Evolutionary conservation across 2,329 filamentous ascomycete genomes (phyloP).

Genomic region (Aspergillus sp.): DNA sequence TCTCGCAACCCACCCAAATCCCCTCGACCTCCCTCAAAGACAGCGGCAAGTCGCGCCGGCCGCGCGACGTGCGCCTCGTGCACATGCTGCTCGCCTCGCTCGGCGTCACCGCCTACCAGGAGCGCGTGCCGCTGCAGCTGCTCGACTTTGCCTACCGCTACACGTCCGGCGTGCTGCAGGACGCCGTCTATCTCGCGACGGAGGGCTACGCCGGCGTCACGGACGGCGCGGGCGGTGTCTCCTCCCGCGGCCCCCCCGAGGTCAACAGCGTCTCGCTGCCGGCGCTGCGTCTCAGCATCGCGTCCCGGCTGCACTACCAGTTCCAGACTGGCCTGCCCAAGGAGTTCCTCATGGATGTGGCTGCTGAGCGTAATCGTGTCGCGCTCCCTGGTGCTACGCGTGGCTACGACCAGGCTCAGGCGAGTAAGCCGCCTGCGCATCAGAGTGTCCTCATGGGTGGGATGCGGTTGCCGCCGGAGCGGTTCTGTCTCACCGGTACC

Average conservation of each 20-base stretch:
- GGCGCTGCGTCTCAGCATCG: constrained; percentile 61
- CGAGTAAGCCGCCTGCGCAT: constrained; percentile 21
- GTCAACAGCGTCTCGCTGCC: constrained; percentile 55
- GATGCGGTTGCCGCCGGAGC: constrained; percentile 60
- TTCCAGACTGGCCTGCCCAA: constrained; percentile 61
- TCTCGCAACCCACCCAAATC: constrained; percentile 33
- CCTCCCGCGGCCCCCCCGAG: constrained; percentile 42
- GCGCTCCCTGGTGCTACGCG: constrained; percentile 55
- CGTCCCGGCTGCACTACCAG: constrained; percentile 58
- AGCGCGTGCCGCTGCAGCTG: constrained; percentile 52
- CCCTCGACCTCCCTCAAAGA: constrained; percentile 48
- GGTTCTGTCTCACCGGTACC: constrained; percentile 59
- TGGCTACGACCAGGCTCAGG: constrained; percentile 38
- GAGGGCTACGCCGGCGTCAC: constrained; percentile 49
- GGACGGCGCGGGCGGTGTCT: constrained; percentile 23
- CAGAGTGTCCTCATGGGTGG: constrained; percentile 48
- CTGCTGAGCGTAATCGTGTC: constrained; percentile 54
- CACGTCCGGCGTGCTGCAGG: constrained; percentile 52
- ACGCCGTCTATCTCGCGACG: constrained; percentile 51
- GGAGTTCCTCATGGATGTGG: constrained; percentile 61
- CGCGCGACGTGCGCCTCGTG: constrained; percentile 51
- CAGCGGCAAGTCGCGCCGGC: constrained; percentile 46
- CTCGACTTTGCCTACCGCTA: constrained; percentile 56
- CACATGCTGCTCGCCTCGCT: constrained; percentile 51
- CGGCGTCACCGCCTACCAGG: constrained; percentile 51